These are phyloP conservation scores for Auriscalpium orientale DNA, from an alignment of 768 basidiomycete species.

Conservation along the genomic window DNA sequence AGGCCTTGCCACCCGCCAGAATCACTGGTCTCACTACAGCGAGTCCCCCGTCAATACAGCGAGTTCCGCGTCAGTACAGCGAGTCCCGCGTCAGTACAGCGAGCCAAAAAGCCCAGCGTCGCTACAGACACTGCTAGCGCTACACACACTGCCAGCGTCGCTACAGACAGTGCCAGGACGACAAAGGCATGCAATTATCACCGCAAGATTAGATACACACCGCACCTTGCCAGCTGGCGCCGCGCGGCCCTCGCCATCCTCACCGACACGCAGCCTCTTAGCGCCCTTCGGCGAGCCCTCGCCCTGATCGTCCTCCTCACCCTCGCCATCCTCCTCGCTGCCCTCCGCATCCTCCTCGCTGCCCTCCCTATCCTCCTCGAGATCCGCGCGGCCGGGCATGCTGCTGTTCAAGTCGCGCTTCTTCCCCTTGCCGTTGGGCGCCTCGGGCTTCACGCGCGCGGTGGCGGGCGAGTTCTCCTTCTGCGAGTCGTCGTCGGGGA, in stretches of 20 bases:
- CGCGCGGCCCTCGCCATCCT: conserved; percentile 49
- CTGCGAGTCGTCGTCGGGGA: conserved; percentile 19
- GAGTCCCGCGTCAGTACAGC: no score
- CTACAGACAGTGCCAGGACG: no score
- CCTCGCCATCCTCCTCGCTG: neutral
- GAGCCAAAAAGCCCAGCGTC: no score
- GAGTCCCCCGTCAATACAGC: no score
- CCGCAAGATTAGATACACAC: no score
- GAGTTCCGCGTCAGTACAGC: no score
- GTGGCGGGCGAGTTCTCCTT: conserved; percentile 22
- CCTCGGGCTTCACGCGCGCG: conserved; percentile 4
- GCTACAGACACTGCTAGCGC: no score
- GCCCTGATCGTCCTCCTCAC: conserved; percentile 1
- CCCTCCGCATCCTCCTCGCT: conserved; percentile 8
- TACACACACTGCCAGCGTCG: no score
- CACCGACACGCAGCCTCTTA: conserved; percentile 64
- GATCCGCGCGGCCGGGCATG: neutral
- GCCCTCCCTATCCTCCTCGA: conserved; percentile 6
- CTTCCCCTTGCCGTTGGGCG: neutral
- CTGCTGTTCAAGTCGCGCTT: neutral
- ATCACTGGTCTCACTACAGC: no score
- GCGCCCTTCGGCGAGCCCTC: conserved; percentile 45
- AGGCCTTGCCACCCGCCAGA: no score
- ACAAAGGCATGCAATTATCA: no score
- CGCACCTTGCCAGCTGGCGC: conserved; percentile 23